Evolutionary conservation across 495 filamentous ascomycete genomes (phyloP).

Genomic region (Lasiosphaeriaceae sp.): DNA sequence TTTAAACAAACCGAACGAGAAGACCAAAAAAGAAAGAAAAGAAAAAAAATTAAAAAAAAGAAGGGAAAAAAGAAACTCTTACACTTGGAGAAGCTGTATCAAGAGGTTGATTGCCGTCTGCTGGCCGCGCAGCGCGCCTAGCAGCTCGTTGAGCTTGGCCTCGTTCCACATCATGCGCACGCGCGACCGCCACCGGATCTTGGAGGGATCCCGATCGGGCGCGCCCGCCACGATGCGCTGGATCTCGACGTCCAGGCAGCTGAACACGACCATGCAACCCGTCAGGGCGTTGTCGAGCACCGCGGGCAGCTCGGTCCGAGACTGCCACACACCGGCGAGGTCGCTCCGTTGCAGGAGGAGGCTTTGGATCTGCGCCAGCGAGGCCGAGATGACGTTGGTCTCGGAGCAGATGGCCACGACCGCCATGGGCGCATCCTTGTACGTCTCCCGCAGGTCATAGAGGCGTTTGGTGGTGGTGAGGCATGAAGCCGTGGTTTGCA

Average conservation of each 20-base stretch:
- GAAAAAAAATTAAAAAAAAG: too few relatives aligned
- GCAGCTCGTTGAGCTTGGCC: conserved; percentile 3
- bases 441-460: conserved; percentile 4
- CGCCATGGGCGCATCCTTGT: conserved; percentile 4
- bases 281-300: conserved; percentile 9
- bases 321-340: not conserved
- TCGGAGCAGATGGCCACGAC: conserved; percentile 7
- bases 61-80: not conserved
- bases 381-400: conserved; percentile 5
- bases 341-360: conserved; percentile 1
- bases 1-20: too few relatives aligned
- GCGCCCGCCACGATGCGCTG: not conserved
- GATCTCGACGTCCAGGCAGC: conserved; percentile 9
- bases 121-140: not conserved
- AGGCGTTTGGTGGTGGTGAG: conserved; percentile 2
- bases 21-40: too few relatives aligned
- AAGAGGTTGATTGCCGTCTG: conserved; percentile 4
- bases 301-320: conserved; percentile 2
- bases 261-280: conserved; percentile 8
- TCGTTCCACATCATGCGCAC: conserved; percentile 3
- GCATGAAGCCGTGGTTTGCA: not conserved
- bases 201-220: not conserved
- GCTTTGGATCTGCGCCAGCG: conserved; percentile 5
- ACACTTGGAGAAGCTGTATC: conserved; percentile 6
- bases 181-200: not conserved